Conservation (phyloP, 1,139 yeast genomes). For the Geotrichum bryndzae region DNA sequence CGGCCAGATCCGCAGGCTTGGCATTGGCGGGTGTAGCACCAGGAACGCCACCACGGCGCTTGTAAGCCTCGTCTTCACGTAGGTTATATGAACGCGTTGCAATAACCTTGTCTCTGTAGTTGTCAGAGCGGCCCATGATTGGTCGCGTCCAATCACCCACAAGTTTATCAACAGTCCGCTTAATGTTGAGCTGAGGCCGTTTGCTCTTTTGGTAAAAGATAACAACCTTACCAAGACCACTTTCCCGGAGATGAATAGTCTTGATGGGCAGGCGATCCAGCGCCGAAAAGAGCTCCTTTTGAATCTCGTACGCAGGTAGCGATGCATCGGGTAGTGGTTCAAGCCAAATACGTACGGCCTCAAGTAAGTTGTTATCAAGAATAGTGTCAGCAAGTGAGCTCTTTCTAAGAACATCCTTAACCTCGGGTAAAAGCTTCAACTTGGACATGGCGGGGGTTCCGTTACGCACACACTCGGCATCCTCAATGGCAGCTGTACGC, state of each 20-base stretch:
- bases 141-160: slow-evolving; percentile 99
- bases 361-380: slow-evolving; percentile 86
- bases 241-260: slow-evolving; percentile 89
- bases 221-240: slow-evolving; percentile 89
- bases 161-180: slow-evolving; percentile 81
- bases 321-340: slow-evolving; percentile 98
- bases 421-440: slow-evolving; percentile 73
- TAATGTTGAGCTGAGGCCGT: slow-evolving; percentile 80
- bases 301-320: slow-evolving; percentile 93
- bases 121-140: slow-evolving; percentile 90
- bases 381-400: slow-evolving; percentile 84
- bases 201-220: slow-evolving; percentile 89
- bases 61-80: slow-evolving; percentile 22
- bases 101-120: slow-evolving; percentile 82
- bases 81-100: slow-evolving; percentile 67
- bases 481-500: slow-evolving; percentile 89
- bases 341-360: slow-evolving; percentile 92
- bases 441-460: slow-evolving; percentile 83
- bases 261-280: slow-evolving; percentile 79
- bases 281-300: slow-evolving; percentile 74
- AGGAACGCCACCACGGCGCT: slow-evolving; percentile 18
- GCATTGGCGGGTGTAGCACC: slow-evolving; percentile 23
- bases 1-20: slow-evolving; percentile 58
- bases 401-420: slow-evolving; percentile 66
- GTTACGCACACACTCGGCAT: slow-evolving; percentile 65